These are phyloP conservation scores for Penicillium sp. DNA, from an alignment of 2,329 filamentous ascomycete genomes.

Conservation along the genomic window DNA sequence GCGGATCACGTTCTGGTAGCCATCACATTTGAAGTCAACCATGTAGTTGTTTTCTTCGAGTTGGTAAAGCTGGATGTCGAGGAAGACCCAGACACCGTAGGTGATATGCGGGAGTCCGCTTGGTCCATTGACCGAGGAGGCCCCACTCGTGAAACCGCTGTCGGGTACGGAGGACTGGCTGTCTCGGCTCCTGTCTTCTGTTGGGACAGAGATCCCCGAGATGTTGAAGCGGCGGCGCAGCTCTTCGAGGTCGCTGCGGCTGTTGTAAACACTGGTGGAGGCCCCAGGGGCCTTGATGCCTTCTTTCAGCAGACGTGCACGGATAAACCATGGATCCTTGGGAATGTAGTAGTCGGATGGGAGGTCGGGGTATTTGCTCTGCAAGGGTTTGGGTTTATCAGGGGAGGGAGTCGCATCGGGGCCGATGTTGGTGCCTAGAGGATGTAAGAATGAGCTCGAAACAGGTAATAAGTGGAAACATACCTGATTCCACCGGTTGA, in stretches of 20 bases:
- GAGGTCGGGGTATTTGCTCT: constrained; percentile 45
- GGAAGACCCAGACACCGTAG: constrained; percentile 83
- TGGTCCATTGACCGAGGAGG: constrained; percentile 38
- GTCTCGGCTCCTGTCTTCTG: constrained; percentile 31
- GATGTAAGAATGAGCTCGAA: constrained; percentile 5
- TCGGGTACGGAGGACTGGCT: constrained; percentile 32
- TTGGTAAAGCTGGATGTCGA: constrained; percentile 94
- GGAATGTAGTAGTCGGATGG: constrained; percentile 73
- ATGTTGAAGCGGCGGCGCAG: constrained; percentile 41
- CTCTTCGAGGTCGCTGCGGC: constrained; percentile 43
- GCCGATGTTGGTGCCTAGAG: constrained; percentile 36
- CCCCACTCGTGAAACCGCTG: constrained; percentile 31
- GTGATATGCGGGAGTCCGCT: constrained; percentile 45
- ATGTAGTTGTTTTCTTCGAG: constrained; percentile 91
- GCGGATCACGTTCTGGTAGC: constrained; percentile 84
- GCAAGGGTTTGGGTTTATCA: constrained; percentile 40
- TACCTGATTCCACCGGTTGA: constrained; percentile 44
- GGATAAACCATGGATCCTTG: constrained; percentile 91
- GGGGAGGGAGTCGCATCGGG: constrained; percentile 34
- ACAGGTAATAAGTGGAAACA: neutral
- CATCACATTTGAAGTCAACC: constrained; percentile 97
- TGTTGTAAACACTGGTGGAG: constrained; percentile 39
- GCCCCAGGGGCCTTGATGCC: constrained; percentile 61
- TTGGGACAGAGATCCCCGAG: constrained; percentile 32
- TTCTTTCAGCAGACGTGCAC: constrained; percentile 81